Evolutionary conservation across 2,329 filamentous ascomycete genomes (phyloP).

Genomic region (Penicillium fuscoglaucum): DNA sequence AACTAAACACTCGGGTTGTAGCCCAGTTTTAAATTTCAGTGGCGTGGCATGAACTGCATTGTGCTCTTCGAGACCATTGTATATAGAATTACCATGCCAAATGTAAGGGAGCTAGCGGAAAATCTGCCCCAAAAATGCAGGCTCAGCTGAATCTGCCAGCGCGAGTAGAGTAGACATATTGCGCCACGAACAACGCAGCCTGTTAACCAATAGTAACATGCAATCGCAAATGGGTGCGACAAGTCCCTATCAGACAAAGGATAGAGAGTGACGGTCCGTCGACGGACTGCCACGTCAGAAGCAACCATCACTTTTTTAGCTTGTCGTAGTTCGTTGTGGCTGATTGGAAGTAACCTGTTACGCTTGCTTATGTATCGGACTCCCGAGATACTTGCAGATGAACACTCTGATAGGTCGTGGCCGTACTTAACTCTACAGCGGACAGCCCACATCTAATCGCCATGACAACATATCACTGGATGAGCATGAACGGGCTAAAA

Average conservation of each 20-base stretch:
- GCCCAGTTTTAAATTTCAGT: conserved; percentile 1
- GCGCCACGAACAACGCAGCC: not conserved
- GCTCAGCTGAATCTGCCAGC: conserved; percentile 12
- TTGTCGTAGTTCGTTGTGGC: conserved; percentile 15
- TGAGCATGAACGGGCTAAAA: conserved; percentile 2
- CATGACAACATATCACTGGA: conserved; percentile 11
- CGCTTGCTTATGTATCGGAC: conserved; percentile 24
- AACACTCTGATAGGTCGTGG: conserved; percentile 19
- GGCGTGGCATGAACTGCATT: not conserved
- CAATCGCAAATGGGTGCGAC: conserved; percentile 9
- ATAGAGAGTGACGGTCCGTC: conserved; percentile 14
- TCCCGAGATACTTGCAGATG: conserved; percentile 1
- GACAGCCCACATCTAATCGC: conserved; percentile 8
- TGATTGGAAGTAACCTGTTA: conserved; percentile 6
- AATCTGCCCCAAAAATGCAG: conserved; percentile 5
- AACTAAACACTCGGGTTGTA: not conserved
- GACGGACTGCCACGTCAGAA: conserved; percentile 38
- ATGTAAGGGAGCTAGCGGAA: conserved; percentile 15
- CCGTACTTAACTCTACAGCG: conserved; percentile 11
- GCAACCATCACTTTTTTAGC: conserved; percentile 15
- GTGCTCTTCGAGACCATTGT: conserved; percentile 4
- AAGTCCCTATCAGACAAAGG: conserved; percentile 16
- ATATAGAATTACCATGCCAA: conserved; percentile 5
- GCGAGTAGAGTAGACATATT: not conserved
- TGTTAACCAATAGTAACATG: conserved; percentile 5